phyloP scores from a whole-genome alignment of 768 basidiomycete genomes.

The Rhodocollybia butyracea region DNA sequence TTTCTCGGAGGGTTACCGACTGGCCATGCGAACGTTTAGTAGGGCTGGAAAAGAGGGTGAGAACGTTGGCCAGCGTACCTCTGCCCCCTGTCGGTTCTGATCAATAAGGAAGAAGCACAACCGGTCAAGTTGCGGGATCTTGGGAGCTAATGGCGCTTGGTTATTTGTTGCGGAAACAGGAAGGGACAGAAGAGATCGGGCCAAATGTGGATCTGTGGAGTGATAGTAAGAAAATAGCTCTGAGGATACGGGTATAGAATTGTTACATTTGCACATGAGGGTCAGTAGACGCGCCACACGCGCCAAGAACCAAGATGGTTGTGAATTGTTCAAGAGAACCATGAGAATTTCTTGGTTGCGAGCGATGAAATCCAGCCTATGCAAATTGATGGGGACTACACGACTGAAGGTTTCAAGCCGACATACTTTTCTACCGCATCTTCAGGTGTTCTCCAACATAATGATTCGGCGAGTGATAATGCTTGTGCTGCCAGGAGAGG shows the following conservation, averaged over 20 bases:
- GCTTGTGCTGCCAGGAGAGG: slow-evolving; percentile 37
- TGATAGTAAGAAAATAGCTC: slow-evolving; percentile 6
- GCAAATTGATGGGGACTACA: slow-evolving; percentile 10
- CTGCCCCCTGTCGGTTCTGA: slow-evolving; percentile 29
- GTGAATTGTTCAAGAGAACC: slow-evolving; percentile 45
- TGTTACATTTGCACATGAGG: slow-evolving; percentile 54
- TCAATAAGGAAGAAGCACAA: slow-evolving; percentile 49
- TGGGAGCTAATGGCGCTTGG: slow-evolving; percentile 15
- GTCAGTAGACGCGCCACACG: slow-evolving; percentile 48
- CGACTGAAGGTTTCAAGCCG: background rate
- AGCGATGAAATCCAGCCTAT: slow-evolving; percentile 37
- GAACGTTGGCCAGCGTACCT: slow-evolving; percentile 30
- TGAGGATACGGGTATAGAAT: background rate
- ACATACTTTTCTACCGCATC: slow-evolving; percentile 38
- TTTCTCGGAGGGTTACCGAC: slow-evolving; percentile 27
- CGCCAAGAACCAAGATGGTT: slow-evolving; percentile 49
- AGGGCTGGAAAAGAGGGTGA: background rate
- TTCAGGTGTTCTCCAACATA: slow-evolving; percentile 47
- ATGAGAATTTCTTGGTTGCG: slow-evolving; percentile 39
- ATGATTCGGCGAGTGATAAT: slow-evolving; percentile 48
- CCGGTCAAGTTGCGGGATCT: slow-evolving; percentile 43
- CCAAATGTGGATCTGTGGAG: slow-evolving; percentile 38
- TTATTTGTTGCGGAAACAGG: slow-evolving; percentile 21
- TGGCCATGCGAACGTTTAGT: background rate
- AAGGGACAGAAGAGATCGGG: slow-evolving; percentile 38